phyloP scores from a whole-genome alignment of 345 rosid genomes.

The Turnera subulata region DNA sequence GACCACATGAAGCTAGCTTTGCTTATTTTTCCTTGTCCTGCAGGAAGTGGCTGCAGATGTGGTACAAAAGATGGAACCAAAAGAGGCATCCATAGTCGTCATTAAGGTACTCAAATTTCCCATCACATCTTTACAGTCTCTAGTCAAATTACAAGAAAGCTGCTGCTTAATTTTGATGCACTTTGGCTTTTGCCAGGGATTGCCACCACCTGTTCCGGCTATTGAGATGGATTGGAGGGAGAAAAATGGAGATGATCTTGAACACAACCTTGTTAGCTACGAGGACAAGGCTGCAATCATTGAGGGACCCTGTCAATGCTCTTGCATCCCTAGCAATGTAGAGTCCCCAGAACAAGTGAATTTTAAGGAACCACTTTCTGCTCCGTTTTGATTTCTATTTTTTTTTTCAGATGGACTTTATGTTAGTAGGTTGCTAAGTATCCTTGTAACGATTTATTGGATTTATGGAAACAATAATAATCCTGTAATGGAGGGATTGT shows the following conservation, averaged over 20 bases:
- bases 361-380: constrained; percentile 41
- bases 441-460: not conserved
- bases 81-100: constrained; percentile 23
- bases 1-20: too few species aligned
- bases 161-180: too few species aligned
- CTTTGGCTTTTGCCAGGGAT: too few species aligned
- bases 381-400: constrained; percentile 35
- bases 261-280: not conserved
- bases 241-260: not conserved
- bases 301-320: constrained; percentile 40
- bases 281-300: not conserved
- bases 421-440: too few species aligned
- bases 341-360: constrained; percentile 25
- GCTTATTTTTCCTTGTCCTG: not conserved
- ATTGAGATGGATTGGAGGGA: not conserved
- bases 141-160: too few species aligned
- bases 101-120: too few species aligned
- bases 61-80: constrained; percentile 29
- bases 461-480: too few species aligned
- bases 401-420: too few species aligned
- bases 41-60: constrained; percentile 47
- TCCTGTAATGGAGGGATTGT: too few species aligned
- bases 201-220: not conserved
- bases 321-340: not conserved
- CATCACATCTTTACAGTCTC: too few species aligned